These are phyloP conservation scores for Barnettozyma salicaria DNA, from an alignment of 805 yeast genomes.

Conservation along the genomic window DNA sequence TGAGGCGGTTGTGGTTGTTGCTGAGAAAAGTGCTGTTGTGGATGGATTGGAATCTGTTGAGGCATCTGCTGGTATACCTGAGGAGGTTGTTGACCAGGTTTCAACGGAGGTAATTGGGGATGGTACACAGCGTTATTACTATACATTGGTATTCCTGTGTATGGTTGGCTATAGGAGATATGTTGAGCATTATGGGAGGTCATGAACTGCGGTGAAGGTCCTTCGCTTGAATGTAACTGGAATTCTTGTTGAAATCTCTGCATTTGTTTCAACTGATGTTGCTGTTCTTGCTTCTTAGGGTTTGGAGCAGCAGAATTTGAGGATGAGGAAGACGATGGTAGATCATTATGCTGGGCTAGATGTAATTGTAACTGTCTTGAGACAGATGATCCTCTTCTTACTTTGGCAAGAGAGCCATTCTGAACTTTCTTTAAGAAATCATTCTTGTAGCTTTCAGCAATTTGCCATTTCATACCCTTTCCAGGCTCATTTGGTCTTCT, in stretches of 20 bases:
- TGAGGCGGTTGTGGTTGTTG: constrained; percentile 9
- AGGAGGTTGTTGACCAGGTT: constrained; percentile 10
- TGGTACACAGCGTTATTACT: constrained; percentile 4
- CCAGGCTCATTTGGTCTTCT: constrained; percentile 96
- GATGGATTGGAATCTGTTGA: too few relatives aligned
- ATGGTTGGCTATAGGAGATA: constrained; percentile 4
- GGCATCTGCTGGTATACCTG: too few relatives aligned
- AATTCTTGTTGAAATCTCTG: constrained; percentile 20
- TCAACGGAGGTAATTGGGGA: constrained; percentile 19
- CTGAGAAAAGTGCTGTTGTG: constrained; percentile 1
- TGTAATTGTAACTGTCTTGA: constrained; percentile 76
- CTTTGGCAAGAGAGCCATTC: constrained; percentile 66
- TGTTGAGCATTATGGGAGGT: constrained; percentile 9
- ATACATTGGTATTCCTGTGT: constrained; percentile 7
- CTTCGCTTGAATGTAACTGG: constrained; percentile 12
- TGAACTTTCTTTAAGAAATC: constrained; percentile 80
- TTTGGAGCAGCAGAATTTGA: too few relatives aligned
- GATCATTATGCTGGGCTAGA: constrained; percentile 40
- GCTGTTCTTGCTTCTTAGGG: constrained; percentile 31
- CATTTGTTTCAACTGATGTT: constrained; percentile 33
- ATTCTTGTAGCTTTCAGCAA: constrained; percentile 72
- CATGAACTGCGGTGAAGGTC: constrained; percentile 18
- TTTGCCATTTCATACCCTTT: constrained; percentile 99
- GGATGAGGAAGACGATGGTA: constrained; percentile 37
- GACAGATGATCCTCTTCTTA: constrained; percentile 75